phyloP scores from a whole-genome alignment of 345 rosid species.

The Leavenworthia alabamica region DNA sequence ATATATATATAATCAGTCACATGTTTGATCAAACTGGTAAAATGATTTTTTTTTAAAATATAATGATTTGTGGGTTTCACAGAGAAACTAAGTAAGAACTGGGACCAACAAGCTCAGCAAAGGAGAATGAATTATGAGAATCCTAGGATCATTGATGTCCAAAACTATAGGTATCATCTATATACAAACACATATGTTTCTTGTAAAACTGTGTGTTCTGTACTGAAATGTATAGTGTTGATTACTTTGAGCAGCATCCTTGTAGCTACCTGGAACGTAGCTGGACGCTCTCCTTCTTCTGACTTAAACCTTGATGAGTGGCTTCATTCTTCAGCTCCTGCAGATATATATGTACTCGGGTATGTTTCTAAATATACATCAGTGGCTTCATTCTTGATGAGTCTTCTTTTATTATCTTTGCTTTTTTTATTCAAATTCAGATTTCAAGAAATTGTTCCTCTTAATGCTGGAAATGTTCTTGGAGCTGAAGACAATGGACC shows the following conservation, averaged over 20 bases:
- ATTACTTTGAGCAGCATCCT: slow-evolving; percentile 60
- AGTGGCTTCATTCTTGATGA: not conserved
- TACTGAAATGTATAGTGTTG: not conserved
- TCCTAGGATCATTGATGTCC: slow-evolving; percentile 93
- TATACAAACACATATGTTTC: not conserved
- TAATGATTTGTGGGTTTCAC: slow-evolving; percentile 17
- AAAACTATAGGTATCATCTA: slow-evolving; percentile 64
- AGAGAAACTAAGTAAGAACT: slow-evolving; percentile 71
- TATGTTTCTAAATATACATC: slow-evolving; percentile 29
- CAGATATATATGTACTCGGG: slow-evolving; percentile 97
- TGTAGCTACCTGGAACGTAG: slow-evolving; percentile 95
- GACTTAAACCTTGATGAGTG: slow-evolving; percentile 92
- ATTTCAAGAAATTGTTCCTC: slow-evolving; percentile 97
- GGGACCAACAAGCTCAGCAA: slow-evolving; percentile 58
- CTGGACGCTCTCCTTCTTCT: slow-evolving; percentile 83
- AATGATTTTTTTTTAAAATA: too few relatives aligned
- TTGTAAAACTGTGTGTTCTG: not conserved
- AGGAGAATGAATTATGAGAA: slow-evolving; percentile 85
- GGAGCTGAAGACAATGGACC: slow-evolving; percentile 99
- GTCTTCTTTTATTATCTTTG: slow-evolving; percentile 5
- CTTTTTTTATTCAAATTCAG: slow-evolving; percentile 26
- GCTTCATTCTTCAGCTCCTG: slow-evolving; percentile 96
- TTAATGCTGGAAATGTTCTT: slow-evolving; percentile 91
- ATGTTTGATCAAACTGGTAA: not conserved
- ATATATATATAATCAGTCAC: not conserved